These are phyloP conservation scores for Stellera chamaejasme DNA, from an alignment of 345 rosid genomes.

Conservation along the genomic window DNA sequence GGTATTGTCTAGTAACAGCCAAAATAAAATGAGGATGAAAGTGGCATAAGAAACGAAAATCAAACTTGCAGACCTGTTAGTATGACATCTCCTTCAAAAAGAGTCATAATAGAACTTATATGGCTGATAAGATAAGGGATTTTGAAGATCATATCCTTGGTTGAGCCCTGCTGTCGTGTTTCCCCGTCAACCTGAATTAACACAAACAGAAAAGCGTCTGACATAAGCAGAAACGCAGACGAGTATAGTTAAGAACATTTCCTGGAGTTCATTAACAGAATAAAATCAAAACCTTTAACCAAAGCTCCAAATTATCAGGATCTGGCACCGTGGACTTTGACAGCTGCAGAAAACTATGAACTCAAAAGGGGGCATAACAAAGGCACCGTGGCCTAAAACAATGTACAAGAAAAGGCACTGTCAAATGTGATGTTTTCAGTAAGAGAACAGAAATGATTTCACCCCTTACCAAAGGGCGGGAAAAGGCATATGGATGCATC, in stretches of 20 bases:
- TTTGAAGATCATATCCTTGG: constrained; percentile 83
- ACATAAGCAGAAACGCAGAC: background rate
- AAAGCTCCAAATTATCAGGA: constrained; percentile 77
- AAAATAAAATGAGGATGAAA: no score
- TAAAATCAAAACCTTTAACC: constrained; percentile 57
- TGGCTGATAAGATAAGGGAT: constrained; percentile 81
- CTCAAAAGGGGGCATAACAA: no score
- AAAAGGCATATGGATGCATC: no score
- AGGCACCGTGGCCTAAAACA: background rate
- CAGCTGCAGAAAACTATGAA: constrained; percentile 33
- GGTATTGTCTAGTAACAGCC: no score
- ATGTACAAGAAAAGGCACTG: no score
- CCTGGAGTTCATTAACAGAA: background rate
- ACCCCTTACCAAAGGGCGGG: no score
- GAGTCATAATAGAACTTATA: constrained; percentile 87
- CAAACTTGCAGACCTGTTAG: constrained; percentile 44
- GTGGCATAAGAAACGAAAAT: no score
- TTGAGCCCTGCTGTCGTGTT: constrained; percentile 67
- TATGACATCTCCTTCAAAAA: constrained; percentile 81
- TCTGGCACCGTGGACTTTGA: constrained; percentile 57
- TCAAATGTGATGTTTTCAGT: no score
- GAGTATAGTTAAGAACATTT: background rate
- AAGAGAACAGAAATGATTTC: no score
- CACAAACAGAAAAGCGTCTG: constrained; percentile 4
- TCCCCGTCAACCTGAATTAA: constrained; percentile 64